Conservation (phyloP, 805 yeast genomes). For the Cyberlindnera misumaiensis region DNA sequence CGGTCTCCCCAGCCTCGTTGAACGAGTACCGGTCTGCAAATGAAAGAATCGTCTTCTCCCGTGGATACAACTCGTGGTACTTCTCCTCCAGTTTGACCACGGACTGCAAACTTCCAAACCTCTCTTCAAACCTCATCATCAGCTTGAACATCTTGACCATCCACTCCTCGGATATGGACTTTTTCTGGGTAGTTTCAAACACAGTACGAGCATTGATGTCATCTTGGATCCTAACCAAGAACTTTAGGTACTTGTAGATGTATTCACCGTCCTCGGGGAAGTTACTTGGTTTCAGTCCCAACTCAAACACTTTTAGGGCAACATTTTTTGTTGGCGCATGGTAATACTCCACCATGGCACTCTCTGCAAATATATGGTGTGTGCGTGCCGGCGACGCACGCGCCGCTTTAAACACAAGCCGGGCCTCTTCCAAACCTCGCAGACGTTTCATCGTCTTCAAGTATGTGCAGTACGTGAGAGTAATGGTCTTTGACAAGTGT, state of each 20-base stretch:
- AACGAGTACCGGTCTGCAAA: conserved; percentile 33
- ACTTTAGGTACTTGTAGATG: conserved; percentile 63
- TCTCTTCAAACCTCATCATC: conserved; percentile 63
- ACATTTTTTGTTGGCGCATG: conserved; percentile 47
- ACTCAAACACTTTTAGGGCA: conserved; percentile 69
- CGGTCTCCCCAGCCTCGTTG: conserved; percentile 18
- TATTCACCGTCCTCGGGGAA: conserved; percentile 50
- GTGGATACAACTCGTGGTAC: conserved; percentile 59
- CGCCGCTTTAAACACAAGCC: conserved; percentile 62
- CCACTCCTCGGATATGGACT: conserved; percentile 23
- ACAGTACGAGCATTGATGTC: conserved; percentile 68
- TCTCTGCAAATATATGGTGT: conserved; percentile 71
- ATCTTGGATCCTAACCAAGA: conserved; percentile 61
- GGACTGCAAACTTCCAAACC: conserved; percentile 62
- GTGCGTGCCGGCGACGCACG: conserved; percentile 54
- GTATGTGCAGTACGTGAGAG: conserved; percentile 59
- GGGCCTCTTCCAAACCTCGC: conserved; percentile 64
- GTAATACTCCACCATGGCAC: conserved; percentile 73
- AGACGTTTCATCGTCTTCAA: conserved; percentile 68
- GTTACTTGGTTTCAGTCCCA: conserved; percentile 56
- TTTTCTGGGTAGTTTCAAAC: conserved; percentile 62
- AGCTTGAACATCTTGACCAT: conserved; percentile 44
- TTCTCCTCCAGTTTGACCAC: conserved; percentile 61
- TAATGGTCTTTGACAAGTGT: conserved; percentile 35
- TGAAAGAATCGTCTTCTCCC: conserved; percentile 32